Evolutionary conservation across 768 basidiomycete species (phyloP).

Genomic region (Naematelia aurantialba): DNA sequence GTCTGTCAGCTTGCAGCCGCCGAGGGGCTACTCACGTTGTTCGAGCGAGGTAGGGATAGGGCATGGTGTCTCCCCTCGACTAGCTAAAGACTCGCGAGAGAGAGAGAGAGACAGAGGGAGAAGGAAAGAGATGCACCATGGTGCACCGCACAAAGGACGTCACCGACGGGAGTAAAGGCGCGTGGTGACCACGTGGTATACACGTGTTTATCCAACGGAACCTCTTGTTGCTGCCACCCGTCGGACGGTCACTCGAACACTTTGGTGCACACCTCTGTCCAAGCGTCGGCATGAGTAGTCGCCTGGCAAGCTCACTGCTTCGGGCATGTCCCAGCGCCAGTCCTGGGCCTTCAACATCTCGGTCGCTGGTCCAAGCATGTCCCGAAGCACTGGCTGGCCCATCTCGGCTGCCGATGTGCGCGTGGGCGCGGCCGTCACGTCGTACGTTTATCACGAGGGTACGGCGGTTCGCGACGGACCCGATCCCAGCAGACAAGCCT

Average conservation of each 20-base stretch:
- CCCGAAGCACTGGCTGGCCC: no score
- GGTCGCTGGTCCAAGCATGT: neutral
- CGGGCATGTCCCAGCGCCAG: conserved; percentile 13
- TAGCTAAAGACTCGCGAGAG: neutral
- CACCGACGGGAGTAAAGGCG: neutral
- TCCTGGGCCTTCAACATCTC: conserved; percentile 18
- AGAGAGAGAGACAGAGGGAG: neutral
- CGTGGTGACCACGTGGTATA: neutral
- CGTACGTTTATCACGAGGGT: neutral
- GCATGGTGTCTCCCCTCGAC: conserved; percentile 15
- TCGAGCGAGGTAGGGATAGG: conserved; percentile 46
- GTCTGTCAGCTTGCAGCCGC: conserved; percentile 4
- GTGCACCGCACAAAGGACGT: neutral
- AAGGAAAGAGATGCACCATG: neutral
- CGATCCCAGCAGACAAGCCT: neutral
- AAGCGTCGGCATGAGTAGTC: no score
- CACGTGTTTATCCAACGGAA: conserved; percentile 1
- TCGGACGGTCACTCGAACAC: no score
- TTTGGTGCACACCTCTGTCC: no score
- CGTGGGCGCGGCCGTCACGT: no score
- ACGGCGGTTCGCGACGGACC: neutral
- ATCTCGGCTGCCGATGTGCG: no score
- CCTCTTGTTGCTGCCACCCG: no score
- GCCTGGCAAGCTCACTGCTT: conserved; percentile 6
- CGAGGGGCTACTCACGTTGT: conserved; percentile 38